Percentiles rank a stretch among this genome's conserved stretches.
phyloP scores from a whole-genome alignment of 176 grass and related monocot genomes.

The Dactylis glomerata region DNA sequence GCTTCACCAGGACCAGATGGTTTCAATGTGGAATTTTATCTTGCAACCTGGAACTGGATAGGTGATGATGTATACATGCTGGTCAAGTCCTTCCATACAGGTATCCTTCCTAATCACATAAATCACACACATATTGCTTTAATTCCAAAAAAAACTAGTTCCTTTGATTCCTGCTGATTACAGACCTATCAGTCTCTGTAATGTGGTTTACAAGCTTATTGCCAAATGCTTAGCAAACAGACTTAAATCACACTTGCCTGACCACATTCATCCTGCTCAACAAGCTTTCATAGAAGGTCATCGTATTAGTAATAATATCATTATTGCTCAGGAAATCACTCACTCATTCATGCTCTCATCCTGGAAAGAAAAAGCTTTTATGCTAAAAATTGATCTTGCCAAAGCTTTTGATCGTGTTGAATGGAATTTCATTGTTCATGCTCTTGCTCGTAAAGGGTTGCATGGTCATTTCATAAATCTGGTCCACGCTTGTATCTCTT shows the following conservation, averaged over 20 bases:
- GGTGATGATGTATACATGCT: no score
- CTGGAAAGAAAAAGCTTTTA: neutral
- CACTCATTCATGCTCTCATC: neutral
- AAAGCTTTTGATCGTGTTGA: neutral
- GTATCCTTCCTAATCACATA: no score
- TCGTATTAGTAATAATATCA: neutral
- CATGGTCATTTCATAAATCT: neutral
- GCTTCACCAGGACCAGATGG: no score
- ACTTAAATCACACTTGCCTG: neutral
- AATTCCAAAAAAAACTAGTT: neutral
- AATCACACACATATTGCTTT: neutral
- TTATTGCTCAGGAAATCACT: neutral
- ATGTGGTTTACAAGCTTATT: neutral
- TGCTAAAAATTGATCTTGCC: neutral
- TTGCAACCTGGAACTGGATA: no score
- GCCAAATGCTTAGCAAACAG: neutral
- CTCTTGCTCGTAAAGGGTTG: neutral
- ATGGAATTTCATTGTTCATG: neutral
- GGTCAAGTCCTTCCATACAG: no score
- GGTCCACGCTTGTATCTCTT: rapidly evolving
- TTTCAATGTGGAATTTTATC: no score
- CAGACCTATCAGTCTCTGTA: neutral
- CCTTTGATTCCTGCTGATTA: neutral
- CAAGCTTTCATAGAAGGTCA: neutral
- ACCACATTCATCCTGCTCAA: neutral